Percentiles rank a stretch among this genome's conserved stretches.
phyloP scores from a whole-genome alignment of 2,329 filamentous ascomycete species.

The Colletotrichum trifolii region DNA sequence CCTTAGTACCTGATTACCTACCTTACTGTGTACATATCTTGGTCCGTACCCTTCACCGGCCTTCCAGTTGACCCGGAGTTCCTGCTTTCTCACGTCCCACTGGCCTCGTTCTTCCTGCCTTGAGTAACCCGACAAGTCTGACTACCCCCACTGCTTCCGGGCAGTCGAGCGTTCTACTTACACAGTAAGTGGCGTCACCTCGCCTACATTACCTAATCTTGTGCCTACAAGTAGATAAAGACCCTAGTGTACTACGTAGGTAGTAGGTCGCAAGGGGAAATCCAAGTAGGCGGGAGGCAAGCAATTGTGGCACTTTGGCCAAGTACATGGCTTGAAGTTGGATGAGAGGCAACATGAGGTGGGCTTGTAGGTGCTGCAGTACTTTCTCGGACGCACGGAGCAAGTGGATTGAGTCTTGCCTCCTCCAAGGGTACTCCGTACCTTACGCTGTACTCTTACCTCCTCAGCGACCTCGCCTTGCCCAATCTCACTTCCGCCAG shows the following conservation, averaged over 20 bases:
- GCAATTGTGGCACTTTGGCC: too few relatives aligned
- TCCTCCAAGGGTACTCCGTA: background rate
- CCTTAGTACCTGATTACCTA: background rate
- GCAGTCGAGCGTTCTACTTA: background rate
- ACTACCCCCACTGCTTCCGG: too few relatives aligned
- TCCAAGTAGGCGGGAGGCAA: too few relatives aligned
- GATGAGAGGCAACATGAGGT: background rate
- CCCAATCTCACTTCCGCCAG: background rate
- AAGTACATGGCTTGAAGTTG: background rate
- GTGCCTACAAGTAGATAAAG: background rate
- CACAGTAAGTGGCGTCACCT: background rate
- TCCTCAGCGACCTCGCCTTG: background rate
- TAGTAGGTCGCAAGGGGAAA: too few relatives aligned
- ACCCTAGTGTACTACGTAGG: too few relatives aligned
- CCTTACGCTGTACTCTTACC: background rate
- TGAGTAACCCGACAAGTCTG: too few relatives aligned
- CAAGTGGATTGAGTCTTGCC: background rate
- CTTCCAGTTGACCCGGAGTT: too few relatives aligned
- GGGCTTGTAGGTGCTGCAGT: background rate
- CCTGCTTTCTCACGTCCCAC: too few relatives aligned
- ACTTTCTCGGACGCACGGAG: conserved; percentile 15
- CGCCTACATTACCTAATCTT: background rate
- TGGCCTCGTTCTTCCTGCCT: too few relatives aligned
- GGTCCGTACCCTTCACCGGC: too few relatives aligned
- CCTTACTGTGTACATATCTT: too few relatives aligned